Percentiles rank a stretch among this genome's conserved stretches.
Evolutionary conservation across 1,284 basidiomycete genomes (phyloP).

Genomic region (Lentinula novae-zelandiae): DNA sequence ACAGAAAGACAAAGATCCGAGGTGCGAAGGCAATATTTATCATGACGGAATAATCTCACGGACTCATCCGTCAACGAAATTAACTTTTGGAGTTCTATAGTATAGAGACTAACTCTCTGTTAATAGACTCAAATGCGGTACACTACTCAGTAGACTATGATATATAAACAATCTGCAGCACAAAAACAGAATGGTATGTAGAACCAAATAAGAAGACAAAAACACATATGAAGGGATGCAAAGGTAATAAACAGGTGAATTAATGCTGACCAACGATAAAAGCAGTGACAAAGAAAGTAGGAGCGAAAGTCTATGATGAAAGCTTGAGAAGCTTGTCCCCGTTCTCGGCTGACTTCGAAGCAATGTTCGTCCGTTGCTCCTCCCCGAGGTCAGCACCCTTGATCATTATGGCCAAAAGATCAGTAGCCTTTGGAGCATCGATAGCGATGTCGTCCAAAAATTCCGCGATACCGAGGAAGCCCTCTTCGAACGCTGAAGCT

Average conservation of each 20-base stretch:
- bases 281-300: background rate
- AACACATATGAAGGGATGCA: background rate
- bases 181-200: constrained; percentile 4
- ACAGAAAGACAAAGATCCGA: constrained; percentile 11
- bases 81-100: background rate
- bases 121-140: constrained; percentile 3
- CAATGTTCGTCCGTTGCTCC: constrained; percentile 49
- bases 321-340: constrained; percentile 54
- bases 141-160: constrained; percentile 4
- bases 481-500: constrained; percentile 59
- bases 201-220: background rate
- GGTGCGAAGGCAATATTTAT: background rate
- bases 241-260: constrained; percentile 7
- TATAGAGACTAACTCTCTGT: constrained; percentile 1
- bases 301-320: constrained; percentile 41
- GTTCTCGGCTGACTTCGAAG: constrained; percentile 54
- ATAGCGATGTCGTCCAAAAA: constrained; percentile 84
- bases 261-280: background rate
- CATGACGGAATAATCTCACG: background rate
- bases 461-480: constrained; percentile 66
- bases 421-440: constrained; percentile 85
- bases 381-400: constrained; percentile 66
- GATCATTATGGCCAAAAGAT: constrained; percentile 72
- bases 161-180: constrained; percentile 11
- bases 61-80: background rate